Conservation (phyloP, 192 early-diverging fungal genomes). For the Coemansia sp. region DNA sequence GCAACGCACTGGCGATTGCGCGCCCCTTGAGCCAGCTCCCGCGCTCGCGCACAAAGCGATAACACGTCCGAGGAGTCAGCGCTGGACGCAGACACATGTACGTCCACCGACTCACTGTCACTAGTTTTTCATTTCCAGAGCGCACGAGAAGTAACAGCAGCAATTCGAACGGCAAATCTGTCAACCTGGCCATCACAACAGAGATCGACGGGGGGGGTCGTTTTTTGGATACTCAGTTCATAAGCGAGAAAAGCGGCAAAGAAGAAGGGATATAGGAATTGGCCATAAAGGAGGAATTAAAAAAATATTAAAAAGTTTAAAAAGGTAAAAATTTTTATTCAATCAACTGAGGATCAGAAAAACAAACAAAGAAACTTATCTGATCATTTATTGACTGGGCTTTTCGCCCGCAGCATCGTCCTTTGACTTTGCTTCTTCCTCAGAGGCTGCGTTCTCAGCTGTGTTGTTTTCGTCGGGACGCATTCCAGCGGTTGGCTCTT, state of each 20-base stretch:
- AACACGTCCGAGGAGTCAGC: slow-evolving; percentile 33
- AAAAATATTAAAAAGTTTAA: too few relatives aligned
- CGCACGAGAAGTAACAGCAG: slow-evolving; percentile 23
- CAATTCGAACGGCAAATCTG: slow-evolving; percentile 47
- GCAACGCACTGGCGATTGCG: slow-evolving; percentile 26
- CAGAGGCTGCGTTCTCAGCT: slow-evolving; percentile 7
- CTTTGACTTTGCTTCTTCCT: not conserved
- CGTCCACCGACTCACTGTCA: slow-evolving; percentile 28
- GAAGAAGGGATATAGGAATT: not conserved
- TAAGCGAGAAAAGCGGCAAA: not conserved
- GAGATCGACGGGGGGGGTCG: too few relatives aligned
- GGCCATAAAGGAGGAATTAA: not conserved
- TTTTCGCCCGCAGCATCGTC: not conserved
- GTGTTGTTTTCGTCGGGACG: slow-evolving; percentile 19
- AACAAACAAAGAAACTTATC: too few relatives aligned
- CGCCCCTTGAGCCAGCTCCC: slow-evolving; percentile 32
- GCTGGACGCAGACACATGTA: slow-evolving; percentile 27
- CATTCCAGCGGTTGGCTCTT: slow-evolving; percentile 29
- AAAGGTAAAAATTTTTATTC: too few relatives aligned
- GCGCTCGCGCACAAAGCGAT: slow-evolving; percentile 34
- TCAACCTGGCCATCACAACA: slow-evolving; percentile 31
- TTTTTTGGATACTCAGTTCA: not conserved
- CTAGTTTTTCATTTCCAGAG: slow-evolving; percentile 30
- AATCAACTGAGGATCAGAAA: too few relatives aligned
- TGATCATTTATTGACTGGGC: not conserved